Conservation (phyloP, 176 grass and related monocot species). For the Puya raimondii region DNA sequence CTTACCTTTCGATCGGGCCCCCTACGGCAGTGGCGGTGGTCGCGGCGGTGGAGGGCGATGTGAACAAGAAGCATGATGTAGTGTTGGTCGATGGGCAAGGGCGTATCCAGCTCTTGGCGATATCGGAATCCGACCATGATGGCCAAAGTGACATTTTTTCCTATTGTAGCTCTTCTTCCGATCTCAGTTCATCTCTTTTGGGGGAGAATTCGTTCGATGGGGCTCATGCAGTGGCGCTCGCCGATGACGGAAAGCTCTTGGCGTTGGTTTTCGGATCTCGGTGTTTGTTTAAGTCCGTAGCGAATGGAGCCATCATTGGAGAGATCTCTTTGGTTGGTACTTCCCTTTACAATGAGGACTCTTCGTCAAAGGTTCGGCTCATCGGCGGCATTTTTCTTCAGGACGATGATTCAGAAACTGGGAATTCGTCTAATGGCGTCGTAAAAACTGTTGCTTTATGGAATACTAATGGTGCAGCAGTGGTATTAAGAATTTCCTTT, state of each 20-base stretch:
- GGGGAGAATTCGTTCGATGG: slow-evolving; percentile 23
- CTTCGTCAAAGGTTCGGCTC: slow-evolving; percentile 29
- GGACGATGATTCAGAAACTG: slow-evolving; percentile 17
- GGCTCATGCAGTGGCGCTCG: slow-evolving; percentile 38
- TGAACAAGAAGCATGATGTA: slow-evolving; percentile 19
- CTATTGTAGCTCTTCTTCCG: slow-evolving; percentile 12
- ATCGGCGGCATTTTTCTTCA: slow-evolving; percentile 43
- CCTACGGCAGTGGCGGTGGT: slow-evolving; percentile 33
- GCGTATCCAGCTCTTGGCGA: slow-evolving; percentile 31
- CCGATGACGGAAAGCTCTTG: slow-evolving; percentile 52
- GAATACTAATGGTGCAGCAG: slow-evolving; percentile 43
- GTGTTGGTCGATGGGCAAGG: slow-evolving; percentile 60
- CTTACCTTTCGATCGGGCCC: slow-evolving; percentile 30
- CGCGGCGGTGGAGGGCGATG: slow-evolving; percentile 3
- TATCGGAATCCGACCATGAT: slow-evolving; percentile 25
- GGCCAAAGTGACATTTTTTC: slow-evolving; percentile 19
- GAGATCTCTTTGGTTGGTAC: slow-evolving; percentile 38
- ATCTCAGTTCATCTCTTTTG: slow-evolving; percentile 7
- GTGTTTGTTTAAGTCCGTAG: slow-evolving; percentile 68
- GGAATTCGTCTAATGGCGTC: slow-evolving; percentile 14
- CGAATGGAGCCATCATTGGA: slow-evolving; percentile 39
- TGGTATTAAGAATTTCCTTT: slow-evolving; percentile 51
- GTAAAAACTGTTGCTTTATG: slow-evolving; percentile 48
- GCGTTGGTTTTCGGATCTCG: slow-evolving; percentile 40
- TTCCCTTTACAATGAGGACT: slow-evolving; percentile 33